Base-by-base conservation (phyloP, 352 stramenopile species). In the Peronospora farinosa region DNA sequence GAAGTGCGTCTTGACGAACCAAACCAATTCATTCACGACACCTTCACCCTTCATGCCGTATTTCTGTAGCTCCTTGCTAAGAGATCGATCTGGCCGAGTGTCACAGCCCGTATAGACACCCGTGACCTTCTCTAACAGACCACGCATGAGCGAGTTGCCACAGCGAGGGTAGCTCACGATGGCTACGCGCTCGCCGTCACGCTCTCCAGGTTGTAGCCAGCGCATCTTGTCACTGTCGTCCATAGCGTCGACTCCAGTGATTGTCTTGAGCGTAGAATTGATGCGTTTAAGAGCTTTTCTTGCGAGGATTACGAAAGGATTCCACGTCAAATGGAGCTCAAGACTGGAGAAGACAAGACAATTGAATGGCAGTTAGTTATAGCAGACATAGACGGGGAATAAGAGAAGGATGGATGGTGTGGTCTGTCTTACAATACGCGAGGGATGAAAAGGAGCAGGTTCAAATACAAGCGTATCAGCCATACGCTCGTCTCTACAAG, bases 1-100 rank as follows among this genome's bases (percentile, higher is more conserved):
- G 56, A 95, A 99, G 72, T 99, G 96, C 23, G 95, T 98, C 76
- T 99, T 99, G 15, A 99, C 93, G 54, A 98, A 93, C 64, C 85
- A 90, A n/a, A 98, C 92, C 11, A 78, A 84, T 10, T 96, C 87
- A 51, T 97, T 90, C 31, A 97, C 85, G 30, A 98, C 75, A n/a
- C 95, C 96, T 69, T 92, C 83, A 43, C 83, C 86, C 63, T 96
- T 88, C 76, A 96, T 92, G 47, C 88, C 88, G 63, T 86, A 95
- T 31, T 86, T 64, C 46, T 91, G 72, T 44, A 97, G 63, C 54
- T 92, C 88, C 49, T 88, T 72, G 30, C 86, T 97, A 4, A 98
- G 71, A 19, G 88, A 87, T 7, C 95, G 86, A 70, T 98, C 92
- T 6, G 95, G 95, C 9, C 92, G 78, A 5, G 95, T 98, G 64